Base-by-base conservation (phyloP, 306 rosid genomes). In the Cicer chorassanicum region DNA sequence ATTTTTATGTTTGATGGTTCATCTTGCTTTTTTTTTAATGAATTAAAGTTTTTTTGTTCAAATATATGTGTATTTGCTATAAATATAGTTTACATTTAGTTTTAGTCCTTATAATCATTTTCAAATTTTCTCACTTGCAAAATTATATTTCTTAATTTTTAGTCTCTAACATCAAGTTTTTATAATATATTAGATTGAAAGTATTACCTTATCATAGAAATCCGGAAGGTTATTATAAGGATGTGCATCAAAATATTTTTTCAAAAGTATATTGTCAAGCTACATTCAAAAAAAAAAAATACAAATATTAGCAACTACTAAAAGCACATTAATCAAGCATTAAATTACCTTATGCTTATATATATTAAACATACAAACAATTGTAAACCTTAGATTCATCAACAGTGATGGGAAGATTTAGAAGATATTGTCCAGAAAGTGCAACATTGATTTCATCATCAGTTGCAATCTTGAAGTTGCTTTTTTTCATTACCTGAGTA, bases 371-470 rank as follows among this genome's bases (percentile, higher is more conserved):
- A 24, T 24, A 24, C 34, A 24, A 48, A 36, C 11, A 62, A 14
- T 65, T 6, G 48, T 84, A 73, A 83, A 93, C 97, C 97, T 93
- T 91, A 69, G 93, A 85, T 15, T 91, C 92, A 76, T 91, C 82
- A 55, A 93, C 97, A 9, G 74, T 81, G 36, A 93, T 93, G 56
- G 98, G 98, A 84, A 93, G 98, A 87, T 91, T 88, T 51, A 93
- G 84, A 82, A 88, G 98, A 91, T 91, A 93, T 72, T 93, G 89
- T 55, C 96, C 98, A 0, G 97, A 91, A 80, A 48, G 90, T 60
- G 98, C 97, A 70, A 91, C 60, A 70, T 91, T 90, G 61, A 89
- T 76, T 84, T 93, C 98, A 63, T 91, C 90, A 3, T 88, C 85
- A 72, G 84, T 86, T 62, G 88, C 82, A 73, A 93, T 79, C 86